Evolutionary conservation across 2,329 filamentous ascomycete genomes (phyloP).

Genomic region (Amauroascus verrucosus): DNA sequence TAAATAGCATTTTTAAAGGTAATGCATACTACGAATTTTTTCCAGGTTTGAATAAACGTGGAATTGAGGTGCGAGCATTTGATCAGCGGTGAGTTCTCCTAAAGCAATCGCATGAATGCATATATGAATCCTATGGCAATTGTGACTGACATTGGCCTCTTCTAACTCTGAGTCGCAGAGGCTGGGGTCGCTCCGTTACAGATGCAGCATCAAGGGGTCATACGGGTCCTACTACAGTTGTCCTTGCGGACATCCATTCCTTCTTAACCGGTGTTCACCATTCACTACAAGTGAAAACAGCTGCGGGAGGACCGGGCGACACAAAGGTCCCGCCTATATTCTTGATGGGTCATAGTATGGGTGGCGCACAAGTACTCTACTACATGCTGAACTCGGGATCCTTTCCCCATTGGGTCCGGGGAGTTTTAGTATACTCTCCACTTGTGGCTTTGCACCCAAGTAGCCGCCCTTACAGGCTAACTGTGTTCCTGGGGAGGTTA

Average conservation of each 20-base stretch:
- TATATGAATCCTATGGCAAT: not conserved
- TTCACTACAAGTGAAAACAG: constrained; percentile 30
- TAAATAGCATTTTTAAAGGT: constrained; percentile 33
- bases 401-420: constrained; percentile 50
- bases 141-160: not conserved
- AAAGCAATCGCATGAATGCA: not conserved
- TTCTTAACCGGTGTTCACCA: constrained; percentile 52
- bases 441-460: constrained; percentile 63
- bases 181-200: constrained; percentile 69
- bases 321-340: constrained; percentile 52
- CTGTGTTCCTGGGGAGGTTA: constrained; percentile 56
- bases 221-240: constrained; percentile 61
- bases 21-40: constrained; percentile 69
- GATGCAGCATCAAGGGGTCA: constrained; percentile 54
- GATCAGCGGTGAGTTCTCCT: constrained; percentile 54
- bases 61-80: constrained; percentile 66
- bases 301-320: constrained; percentile 28
- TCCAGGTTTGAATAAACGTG: constrained; percentile 54
- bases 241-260: constrained; percentile 67
- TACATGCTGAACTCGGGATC: constrained; percentile 41
- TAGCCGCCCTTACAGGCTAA: constrained; percentile 53
- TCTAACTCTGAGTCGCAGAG: constrained; percentile 31
- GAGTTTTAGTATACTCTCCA: constrained; percentile 67
- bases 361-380: constrained; percentile 65
- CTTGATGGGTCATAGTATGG: constrained; percentile 85